Conservation (phyloP, 2,329 filamentous ascomycete species). For the Pyrenochaeta sp. region DNA sequence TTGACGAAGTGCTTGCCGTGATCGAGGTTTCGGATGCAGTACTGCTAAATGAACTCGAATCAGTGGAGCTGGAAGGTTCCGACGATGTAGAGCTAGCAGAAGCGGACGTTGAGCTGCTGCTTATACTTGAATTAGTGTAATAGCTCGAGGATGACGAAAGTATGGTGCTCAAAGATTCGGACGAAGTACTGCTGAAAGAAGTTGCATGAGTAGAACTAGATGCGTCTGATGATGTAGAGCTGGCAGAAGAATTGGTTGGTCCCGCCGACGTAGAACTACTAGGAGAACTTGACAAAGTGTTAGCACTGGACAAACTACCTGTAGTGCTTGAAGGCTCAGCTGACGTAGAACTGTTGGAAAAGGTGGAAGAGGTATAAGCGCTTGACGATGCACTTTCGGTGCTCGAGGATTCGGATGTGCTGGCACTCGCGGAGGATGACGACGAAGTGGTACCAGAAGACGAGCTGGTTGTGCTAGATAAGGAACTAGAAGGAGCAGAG, state of each 20-base stretch:
- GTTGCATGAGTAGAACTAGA: conserved; percentile 2
- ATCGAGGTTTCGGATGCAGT: conserved; percentile 1
- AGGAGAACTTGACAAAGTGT: not conserved
- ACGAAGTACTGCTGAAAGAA: conserved; percentile 2
- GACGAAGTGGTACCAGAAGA: too few species aligned
- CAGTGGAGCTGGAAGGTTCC: not conserved
- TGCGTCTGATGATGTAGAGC: conserved; percentile 2
- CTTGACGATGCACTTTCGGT: too few species aligned
- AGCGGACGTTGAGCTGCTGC: too few species aligned
- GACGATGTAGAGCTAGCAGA: too few species aligned
- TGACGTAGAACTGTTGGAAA: too few species aligned
- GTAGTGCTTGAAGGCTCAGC: too few species aligned
- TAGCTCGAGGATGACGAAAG: not conserved
- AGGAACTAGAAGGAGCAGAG: conserved; percentile 1
- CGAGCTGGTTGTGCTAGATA: not conserved
- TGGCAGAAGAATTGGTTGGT: conserved; percentile 1
- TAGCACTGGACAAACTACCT: not conserved
- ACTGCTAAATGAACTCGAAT: not conserved
- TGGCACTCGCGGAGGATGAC: too few species aligned
- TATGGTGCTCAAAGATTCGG: conserved; percentile 2
- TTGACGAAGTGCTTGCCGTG: conserved; percentile 4
- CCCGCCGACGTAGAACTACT: conserved; percentile 5
- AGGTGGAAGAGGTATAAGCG: too few species aligned
- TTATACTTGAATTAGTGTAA: not conserved
- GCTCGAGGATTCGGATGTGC: too few species aligned